Percentiles rank a stretch among this genome's conserved stretches.
These are phyloP conservation scores for Viola pubescens DNA, from an alignment of 441 rosid species.

Conservation along the genomic window DNA sequence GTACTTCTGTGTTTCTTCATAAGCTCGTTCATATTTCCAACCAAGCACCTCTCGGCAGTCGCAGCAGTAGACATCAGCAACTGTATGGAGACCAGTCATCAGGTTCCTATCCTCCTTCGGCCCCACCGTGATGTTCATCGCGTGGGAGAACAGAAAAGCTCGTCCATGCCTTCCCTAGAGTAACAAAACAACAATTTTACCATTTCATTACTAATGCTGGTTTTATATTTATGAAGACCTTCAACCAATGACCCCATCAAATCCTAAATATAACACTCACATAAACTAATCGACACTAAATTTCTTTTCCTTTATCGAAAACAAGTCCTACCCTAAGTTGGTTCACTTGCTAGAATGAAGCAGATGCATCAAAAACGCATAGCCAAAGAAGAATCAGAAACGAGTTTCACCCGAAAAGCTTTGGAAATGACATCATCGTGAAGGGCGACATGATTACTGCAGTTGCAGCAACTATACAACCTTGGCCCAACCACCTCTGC, in stretches of 20 bases:
- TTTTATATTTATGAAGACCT: too few relatives aligned
- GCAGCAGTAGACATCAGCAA: conserved; percentile 50
- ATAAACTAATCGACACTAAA: not conserved
- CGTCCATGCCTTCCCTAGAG: conserved; percentile 57
- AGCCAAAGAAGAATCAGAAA: conserved; percentile 11
- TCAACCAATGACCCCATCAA: not conserved
- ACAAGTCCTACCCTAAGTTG: not conserved
- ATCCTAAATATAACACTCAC: not conserved
- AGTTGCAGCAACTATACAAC: conserved; percentile 64
- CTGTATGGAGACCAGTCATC: conserved; percentile 61
- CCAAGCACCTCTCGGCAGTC: conserved; percentile 56
- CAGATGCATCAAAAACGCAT: not conserved
- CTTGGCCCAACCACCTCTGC: conserved; percentile 48
- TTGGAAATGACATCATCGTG: conserved; percentile 68
- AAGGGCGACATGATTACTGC: conserved; percentile 59
- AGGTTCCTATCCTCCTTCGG: conserved; percentile 57
- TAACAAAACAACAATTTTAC: not conserved
- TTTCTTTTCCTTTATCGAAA: not conserved
- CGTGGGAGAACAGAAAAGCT: conserved; percentile 58
- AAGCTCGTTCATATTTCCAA: conserved; percentile 69
- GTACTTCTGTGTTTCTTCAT: conserved; percentile 55
- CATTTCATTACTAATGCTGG: not conserved
- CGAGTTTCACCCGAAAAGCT: conserved; percentile 49
- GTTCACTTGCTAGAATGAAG: not conserved
- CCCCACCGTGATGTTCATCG: conserved; percentile 49